Evolutionary conservation across 2,329 filamentous ascomycete genomes (phyloP), one percentile per base, ranked within the genome.

Genomic region (Neophaeococcomyces mojaviensis): DNA sequence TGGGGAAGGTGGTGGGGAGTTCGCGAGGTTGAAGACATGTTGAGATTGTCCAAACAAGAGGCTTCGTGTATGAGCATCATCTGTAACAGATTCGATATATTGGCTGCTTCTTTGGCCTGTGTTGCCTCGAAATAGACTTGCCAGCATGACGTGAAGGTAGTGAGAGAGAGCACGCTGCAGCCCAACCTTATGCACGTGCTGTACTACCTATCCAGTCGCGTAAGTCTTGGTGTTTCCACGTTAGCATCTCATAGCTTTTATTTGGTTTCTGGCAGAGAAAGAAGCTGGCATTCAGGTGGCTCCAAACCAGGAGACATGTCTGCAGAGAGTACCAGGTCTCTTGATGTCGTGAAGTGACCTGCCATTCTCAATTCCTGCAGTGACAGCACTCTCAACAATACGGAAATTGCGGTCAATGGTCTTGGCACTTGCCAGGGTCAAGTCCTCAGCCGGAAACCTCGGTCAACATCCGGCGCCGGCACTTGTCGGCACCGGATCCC

Each of bases 1-100:
- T 1, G 54, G 52, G 2, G 54, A 67, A 60, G 48, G 64, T 61
- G 32, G 63, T 62, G 37, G 66, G 63, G 52, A 55, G 19, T 13
- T 15, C n/a, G 42, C 3, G 66, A 68, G 16, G 67, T 58, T 48
- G 64, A 64, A 49, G 63, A 67, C n/a, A 67, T 66, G 12, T 56
- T 70, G 68, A 28, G 69, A 70, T 31, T 46, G 43, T 16, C 43
- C 43, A 50, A 70, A 72, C 44, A 72, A 59, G 37, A 72, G 62
- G 32, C 67, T 66, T 37, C 68, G 68, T 4, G 69, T 72, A 52
- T 72, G 69, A 50, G 70, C 68, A 53, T 72, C 69, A 50, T 72
- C 69, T 1, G 68, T 71, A 19, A 70, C 66, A 19, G 69, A 72
- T 53, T 72, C 69, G 33, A 37, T 44, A 19, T 28, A 37, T 18